Evolutionary conservation across 179 eudicot genomes (phyloP), one percentile per base, ranked within the genome.

Genomic region (Beta lomatogona): DNA sequence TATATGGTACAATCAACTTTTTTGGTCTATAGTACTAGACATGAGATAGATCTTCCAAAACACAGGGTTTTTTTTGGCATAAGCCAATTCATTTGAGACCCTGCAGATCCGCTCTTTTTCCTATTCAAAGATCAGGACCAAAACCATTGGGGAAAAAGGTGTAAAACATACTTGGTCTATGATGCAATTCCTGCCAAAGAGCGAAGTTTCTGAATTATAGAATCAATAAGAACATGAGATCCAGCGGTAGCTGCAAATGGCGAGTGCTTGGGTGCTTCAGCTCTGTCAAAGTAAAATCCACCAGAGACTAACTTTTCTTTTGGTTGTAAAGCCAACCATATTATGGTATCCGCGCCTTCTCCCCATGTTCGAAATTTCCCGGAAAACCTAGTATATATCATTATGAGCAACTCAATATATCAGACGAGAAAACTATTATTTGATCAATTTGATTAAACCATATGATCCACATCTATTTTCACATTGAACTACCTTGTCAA

Each of bases 311-410:
- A 73, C 79, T 89, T 93, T 72, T 93, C 94, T 83, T 90, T 92
- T 0, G 94, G 92, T 80, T 91, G 94, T 67, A 88, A 83, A 79
- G 97, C 95, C 81, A 95, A 81, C 99, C 99, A 95, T 46, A 93
- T 73, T 14, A 91, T 75, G 0, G 98, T 95, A 66, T 95, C 99
- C 6, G 99, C 99, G 50, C 98, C 99, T 92, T 95, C 93, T 77
- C 90, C 89, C 48, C 97, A 89, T n/a, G 91, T 89, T 84, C 99
- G 86, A 15, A 95, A 89, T 55, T 92, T 92, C 59, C 95, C 98
- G 21, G 91, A 84, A 8, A 93, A 74, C 78, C 98, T 95, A 84
- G 7, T 45, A 54, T 71, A 65, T 55, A 9, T 5, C 41, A 55
- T 53, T 4, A 18, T 75, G 0, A 63, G 71, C 63, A 57, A 70